Conservation (phyloP, 1,284 basidiomycete species). For the Ustanciosporium gigantosporum region DNA sequence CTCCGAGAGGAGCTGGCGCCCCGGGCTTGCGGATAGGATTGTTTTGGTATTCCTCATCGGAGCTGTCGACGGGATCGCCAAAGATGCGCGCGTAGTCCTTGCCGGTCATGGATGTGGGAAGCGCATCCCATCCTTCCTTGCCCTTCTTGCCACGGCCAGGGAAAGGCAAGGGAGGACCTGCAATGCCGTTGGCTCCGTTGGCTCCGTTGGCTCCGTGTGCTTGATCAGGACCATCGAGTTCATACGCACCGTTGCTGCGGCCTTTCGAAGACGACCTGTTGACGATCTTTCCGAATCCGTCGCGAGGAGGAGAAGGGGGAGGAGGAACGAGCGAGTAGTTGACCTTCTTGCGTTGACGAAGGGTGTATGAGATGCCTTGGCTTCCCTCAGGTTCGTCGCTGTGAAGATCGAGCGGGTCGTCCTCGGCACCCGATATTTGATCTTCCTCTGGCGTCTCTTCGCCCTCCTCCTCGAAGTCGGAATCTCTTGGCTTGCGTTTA, state of each 20-base stretch:
- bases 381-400: conserved; percentile 42
- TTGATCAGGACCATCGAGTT: conserved; percentile 8
- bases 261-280: conserved; percentile 3
- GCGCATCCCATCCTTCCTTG: conserved; percentile 46
- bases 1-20: conserved; percentile 9
- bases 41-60: conserved; percentile 53
- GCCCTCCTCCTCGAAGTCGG: conserved; percentile 32
- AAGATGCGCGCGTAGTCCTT: conserved; percentile 57
- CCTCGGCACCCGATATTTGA: conserved; percentile 25
- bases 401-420: conserved; percentile 42
- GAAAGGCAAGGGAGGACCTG: conserved; percentile 39
- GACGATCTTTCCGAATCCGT: conserved; percentile 52
- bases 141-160: conserved; percentile 40
- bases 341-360: conserved; percentile 58
- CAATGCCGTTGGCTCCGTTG: neutral
- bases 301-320: conserved; percentile 41
- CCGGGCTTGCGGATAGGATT: conserved; percentile 36
- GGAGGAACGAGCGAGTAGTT: conserved; percentile 56
- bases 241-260: conserved; percentile 19
- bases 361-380: conserved; percentile 46
- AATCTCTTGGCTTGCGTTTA: conserved; percentile 15
- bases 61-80: conserved; percentile 53
- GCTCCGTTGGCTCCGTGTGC: conserved; percentile 8
- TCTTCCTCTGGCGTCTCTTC: conserved; percentile 38
- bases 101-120: conserved; percentile 54